Conservation (phyloP, 306 rosid species). For the Erythrophleum fordii region DNA sequence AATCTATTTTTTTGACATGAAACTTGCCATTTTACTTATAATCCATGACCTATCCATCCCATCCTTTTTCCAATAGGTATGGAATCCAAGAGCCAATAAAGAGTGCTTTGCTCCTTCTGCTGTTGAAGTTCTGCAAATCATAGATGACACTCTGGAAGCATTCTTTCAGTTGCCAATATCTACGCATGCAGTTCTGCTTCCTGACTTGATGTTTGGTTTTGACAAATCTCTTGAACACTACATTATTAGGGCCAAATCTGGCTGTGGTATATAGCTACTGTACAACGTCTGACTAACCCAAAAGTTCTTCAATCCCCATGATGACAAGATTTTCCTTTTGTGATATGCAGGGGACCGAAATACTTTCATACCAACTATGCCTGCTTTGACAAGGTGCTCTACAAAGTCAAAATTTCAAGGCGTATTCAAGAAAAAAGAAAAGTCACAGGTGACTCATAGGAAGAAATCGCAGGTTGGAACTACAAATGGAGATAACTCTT, state of each 20-base stretch:
- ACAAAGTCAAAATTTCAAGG: constrained; percentile 68
- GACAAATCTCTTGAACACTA: constrained; percentile 87
- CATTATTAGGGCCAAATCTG: constrained; percentile 72
- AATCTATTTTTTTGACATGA: neutral
- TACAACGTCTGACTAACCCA: constrained; percentile 31
- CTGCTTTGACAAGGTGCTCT: constrained; percentile 91
- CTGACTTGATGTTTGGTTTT: constrained; percentile 76
- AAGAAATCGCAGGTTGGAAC: constrained; percentile 66
- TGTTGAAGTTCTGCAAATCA: constrained; percentile 71
- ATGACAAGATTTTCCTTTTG: constrained; percentile 38
- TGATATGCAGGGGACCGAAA: constrained; percentile 66
- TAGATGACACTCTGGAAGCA: constrained; percentile 90
- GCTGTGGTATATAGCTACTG: constrained; percentile 69
- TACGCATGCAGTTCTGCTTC: constrained; percentile 64
- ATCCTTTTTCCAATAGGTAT: constrained; percentile 50
- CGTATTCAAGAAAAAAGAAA: constrained; percentile 78
- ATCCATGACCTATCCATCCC: constrained; percentile 21
- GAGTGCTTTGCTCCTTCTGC: constrained; percentile 86
- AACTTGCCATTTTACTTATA: neutral
- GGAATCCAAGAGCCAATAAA: constrained; percentile 85
- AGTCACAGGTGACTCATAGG: constrained; percentile 57
- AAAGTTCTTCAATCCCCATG: constrained; percentile 9
- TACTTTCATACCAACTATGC: constrained; percentile 73
- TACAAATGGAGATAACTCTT: constrained; percentile 53
- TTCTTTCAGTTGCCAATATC: constrained; percentile 86